Percentiles rank a stretch among this genome's conserved stretches.
Evolutionary conservation across 495 filamentous ascomycete species (phyloP).

Genomic region (Penicillium bovifimosum): DNA sequence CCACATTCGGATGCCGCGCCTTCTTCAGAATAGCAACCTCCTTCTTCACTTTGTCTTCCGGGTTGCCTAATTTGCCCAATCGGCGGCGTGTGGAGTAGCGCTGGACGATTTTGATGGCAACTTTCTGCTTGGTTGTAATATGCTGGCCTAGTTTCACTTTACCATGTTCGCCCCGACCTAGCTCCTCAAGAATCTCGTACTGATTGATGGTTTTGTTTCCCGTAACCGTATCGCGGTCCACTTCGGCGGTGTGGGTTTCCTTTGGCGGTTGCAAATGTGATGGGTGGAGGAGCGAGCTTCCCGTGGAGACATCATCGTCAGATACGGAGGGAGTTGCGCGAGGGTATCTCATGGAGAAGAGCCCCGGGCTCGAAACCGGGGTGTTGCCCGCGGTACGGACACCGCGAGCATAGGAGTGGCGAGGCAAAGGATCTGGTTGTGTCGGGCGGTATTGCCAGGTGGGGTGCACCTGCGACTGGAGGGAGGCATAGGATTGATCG

Average conservation of each 20-base stretch:
- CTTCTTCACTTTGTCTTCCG: conserved; percentile 90
- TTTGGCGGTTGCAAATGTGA: conserved; percentile 58
- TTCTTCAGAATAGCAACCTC: conserved; percentile 99
- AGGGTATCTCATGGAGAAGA: conserved; percentile 52
- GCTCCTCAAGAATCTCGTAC: conserved; percentile 93
- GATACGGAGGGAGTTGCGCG: conserved; percentile 38
- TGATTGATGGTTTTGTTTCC: conserved; percentile 95
- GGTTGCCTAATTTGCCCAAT: conserved; percentile 68
- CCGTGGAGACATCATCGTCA: conserved; percentile 40
- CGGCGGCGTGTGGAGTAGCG: conserved; percentile 88
- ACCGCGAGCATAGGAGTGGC: conserved; percentile 26
- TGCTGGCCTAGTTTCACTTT: conserved; percentile 94
- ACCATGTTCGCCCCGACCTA: conserved; percentile 91
- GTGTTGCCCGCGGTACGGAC: conserved; percentile 57
- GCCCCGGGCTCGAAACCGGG: conserved; percentile 60
- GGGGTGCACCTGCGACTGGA: conserved; percentile 46
- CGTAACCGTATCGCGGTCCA: conserved; percentile 79
- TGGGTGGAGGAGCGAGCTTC: conserved; percentile 60
- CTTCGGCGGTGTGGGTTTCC: conserved; percentile 79
- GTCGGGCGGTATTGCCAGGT: conserved; percentile 37
- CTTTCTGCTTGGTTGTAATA: conserved; percentile 66
- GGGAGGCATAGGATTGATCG: conserved; percentile 47
- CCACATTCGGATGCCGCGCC: conserved; percentile 90
- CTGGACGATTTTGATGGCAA: conserved; percentile 98
- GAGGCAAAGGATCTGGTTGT: conserved; percentile 30